phyloP scores from a whole-genome alignment of 2,329 filamentous ascomycete species.

The Hypoxylon sp. region DNA sequence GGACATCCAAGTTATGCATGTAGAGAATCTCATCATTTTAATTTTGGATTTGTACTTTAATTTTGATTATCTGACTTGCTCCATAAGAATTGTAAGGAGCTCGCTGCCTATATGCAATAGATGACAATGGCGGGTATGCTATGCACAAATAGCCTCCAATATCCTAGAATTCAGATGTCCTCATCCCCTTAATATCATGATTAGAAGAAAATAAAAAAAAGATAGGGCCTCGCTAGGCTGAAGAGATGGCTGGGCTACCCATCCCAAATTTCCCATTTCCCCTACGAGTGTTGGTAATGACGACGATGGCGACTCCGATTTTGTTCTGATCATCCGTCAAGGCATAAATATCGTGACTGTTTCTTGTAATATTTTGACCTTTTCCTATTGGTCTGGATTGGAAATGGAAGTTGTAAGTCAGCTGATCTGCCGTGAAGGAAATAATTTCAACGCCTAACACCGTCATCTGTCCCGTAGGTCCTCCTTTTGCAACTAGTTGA shows the following conservation, averaged over 20 bases:
- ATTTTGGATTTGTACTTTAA: conserved; percentile 4
- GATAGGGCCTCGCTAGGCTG: not conserved
- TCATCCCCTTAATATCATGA: not conserved
- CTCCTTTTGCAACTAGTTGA: conserved; percentile 4
- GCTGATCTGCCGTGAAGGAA: not conserved
- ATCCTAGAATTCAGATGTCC: conserved; percentile 1
- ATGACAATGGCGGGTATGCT: conserved; percentile 19
- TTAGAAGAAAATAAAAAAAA: conserved; percentile 15
- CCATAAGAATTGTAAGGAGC: conserved; percentile 10
- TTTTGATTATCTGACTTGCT: conserved; percentile 13
- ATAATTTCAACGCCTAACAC: conserved; percentile 9
- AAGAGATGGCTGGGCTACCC: not conserved
- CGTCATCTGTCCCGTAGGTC: conserved; percentile 2
- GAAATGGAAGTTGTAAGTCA: conserved; percentile 1
- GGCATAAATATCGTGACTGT: conserved; percentile 12
- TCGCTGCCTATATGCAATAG: conserved; percentile 22
- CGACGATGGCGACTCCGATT: conserved; percentile 3
- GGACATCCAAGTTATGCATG: conserved; percentile 3
- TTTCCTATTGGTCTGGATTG: not conserved
- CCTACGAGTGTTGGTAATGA: not conserved
- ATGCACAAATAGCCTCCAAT: conserved; percentile 25
- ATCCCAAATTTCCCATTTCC: conserved; percentile 1
- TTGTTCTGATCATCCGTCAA: conserved; percentile 17
- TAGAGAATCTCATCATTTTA: not conserved
- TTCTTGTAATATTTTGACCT: not conserved